These are phyloP conservation scores for Boletus vermiculosoides DNA, from an alignment of 768 basidiomycete species.

Conservation along the genomic window DNA sequence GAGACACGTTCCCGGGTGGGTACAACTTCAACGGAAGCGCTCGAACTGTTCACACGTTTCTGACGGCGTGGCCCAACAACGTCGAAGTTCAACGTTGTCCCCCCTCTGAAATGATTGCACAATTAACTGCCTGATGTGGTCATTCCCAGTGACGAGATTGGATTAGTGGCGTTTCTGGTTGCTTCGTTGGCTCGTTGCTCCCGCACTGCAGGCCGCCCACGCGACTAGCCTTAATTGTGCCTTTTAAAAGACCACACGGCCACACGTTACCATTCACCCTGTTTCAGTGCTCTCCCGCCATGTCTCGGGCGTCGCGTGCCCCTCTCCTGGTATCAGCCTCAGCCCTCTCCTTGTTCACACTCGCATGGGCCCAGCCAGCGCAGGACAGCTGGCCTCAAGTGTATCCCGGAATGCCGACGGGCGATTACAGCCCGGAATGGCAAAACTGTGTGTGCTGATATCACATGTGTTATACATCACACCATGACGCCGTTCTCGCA, in stretches of 20 bases:
- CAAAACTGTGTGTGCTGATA: slow-evolving; percentile 48
- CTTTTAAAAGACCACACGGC: background rate
- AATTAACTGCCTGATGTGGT: background rate
- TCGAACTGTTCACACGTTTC: background rate
- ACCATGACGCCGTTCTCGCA: slow-evolving; percentile 20
- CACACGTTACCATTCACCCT: background rate
- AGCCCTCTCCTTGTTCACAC: background rate
- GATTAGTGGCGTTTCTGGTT: background rate
- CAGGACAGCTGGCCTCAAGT: slow-evolving; percentile 34
- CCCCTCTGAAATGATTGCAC: background rate
- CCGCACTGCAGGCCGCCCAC: no score
- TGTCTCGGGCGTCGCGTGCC: background rate
- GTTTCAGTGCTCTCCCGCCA: background rate
- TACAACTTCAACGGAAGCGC: slow-evolving; percentile 6
- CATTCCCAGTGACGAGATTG: background rate
- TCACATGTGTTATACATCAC: background rate
- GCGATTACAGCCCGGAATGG: slow-evolving; percentile 55
- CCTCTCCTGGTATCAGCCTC: background rate
- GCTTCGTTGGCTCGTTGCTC: no score
- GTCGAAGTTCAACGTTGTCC: background rate
- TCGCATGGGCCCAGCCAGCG: background rate
- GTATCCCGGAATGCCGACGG: slow-evolving; percentile 44
- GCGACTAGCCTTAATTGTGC: background rate
- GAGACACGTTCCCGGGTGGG: background rate
- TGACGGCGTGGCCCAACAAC: background rate